phyloP scores from a whole-genome alignment of 2,329 filamentous ascomycete species.

The Fusarium sp. region DNA sequence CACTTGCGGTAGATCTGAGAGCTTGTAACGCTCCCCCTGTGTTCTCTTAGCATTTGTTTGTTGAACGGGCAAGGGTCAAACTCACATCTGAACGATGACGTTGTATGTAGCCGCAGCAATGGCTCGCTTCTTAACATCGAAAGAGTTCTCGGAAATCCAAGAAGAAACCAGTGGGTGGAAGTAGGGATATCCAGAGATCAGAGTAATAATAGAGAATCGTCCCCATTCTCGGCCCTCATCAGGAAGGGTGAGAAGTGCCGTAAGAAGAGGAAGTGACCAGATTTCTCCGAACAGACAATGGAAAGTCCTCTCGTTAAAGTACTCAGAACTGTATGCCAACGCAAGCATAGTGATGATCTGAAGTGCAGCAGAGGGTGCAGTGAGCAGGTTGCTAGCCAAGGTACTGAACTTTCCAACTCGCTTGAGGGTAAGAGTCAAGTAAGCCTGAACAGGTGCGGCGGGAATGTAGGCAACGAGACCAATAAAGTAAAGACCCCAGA shows the following conservation, averaged over 20 bases:
- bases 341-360: conserved; percentile 67
- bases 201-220: conserved; percentile 60
- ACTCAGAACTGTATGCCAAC: conserved; percentile 64
- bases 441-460: conserved; percentile 57
- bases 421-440: conserved; percentile 66
- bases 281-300: conserved; percentile 63
- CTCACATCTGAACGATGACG: conserved; percentile 57
- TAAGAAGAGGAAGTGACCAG: conserved; percentile 63
- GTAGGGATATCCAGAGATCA: conserved; percentile 67
- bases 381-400: conserved; percentile 70
- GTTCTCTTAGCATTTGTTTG: background rate
- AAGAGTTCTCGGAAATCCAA: conserved; percentile 62
- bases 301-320: conserved; percentile 64
- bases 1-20: conserved; percentile 61
- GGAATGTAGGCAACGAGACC: conserved; percentile 62
- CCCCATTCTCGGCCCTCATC: conserved; percentile 61
- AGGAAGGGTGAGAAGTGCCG: conserved; percentile 62
- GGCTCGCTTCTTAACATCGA: conserved; percentile 61
- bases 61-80: rapidly evolving
- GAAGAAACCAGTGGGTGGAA: conserved; percentile 65
- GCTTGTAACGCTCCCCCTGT: conserved; percentile 52
- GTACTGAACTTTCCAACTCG: conserved; percentile 64
- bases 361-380: conserved; percentile 66
- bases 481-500: conserved; percentile 63
- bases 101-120: conserved; percentile 61